phyloP scores from a whole-genome alignment of 2,329 filamentous ascomycete species.

The Colletotrichum musae region DNA sequence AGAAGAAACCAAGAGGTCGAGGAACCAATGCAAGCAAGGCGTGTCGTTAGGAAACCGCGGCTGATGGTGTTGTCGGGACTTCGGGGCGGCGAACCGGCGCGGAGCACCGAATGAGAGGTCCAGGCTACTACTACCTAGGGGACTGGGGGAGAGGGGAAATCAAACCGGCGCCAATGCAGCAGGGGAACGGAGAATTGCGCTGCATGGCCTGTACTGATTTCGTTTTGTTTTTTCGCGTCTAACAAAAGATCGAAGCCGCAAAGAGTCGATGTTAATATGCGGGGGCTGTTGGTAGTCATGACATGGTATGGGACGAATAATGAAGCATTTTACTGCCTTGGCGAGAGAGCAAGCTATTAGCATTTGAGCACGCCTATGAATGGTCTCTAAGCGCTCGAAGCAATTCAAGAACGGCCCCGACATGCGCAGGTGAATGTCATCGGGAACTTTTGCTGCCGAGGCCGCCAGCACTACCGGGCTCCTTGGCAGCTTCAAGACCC shows the following conservation, averaged over 20 bases:
- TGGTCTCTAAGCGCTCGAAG: background rate
- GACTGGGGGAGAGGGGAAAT: background rate
- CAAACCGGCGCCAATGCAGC: background rate
- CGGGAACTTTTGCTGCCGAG: no score
- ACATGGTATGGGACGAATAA: background rate
- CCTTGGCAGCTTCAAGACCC: no score
- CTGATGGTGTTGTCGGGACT: conserved; percentile 28
- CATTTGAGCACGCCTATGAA: background rate
- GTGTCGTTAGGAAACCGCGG: conserved; percentile 24
- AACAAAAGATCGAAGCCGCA: background rate
- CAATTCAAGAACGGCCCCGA: no score
- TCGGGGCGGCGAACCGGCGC: conserved; percentile 37
- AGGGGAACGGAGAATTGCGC: conserved; percentile 15
- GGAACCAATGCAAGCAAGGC: conserved; percentile 15
- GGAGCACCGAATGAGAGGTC: conserved; percentile 22
- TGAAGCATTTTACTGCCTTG: background rate
- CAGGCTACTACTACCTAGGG: background rate
- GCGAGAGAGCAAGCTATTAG: background rate
- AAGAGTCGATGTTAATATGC: background rate
- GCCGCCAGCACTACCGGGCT: no score
- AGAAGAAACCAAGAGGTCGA: background rate
- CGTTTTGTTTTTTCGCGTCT: conserved; percentile 1
- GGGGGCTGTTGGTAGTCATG: background rate
- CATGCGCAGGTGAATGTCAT: no score
- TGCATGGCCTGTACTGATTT: conserved; percentile 17